These are phyloP conservation scores for Erodium maritimum DNA, from an alignment of 345 rosid species.

Conservation along the genomic window DNA sequence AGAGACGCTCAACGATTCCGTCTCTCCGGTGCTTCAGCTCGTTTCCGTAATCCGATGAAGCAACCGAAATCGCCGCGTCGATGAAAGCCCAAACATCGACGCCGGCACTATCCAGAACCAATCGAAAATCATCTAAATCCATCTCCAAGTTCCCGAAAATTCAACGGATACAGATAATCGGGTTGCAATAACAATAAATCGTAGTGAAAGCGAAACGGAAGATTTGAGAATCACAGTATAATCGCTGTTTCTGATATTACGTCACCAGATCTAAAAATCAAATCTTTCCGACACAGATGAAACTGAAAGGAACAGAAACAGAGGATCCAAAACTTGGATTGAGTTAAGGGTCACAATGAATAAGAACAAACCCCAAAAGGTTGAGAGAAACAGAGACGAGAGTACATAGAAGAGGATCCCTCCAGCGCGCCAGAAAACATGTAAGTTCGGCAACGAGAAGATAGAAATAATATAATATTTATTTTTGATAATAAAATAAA, in stretches of 20 bases:
- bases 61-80: slow-evolving; percentile 74
- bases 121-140: slow-evolving; percentile 85
- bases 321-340: neutral
- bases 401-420: too few relatives aligned
- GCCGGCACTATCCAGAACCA: slow-evolving; percentile 58
- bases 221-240: neutral
- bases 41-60: slow-evolving; percentile 48
- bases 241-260: slow-evolving; percentile 1
- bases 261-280: slow-evolving; percentile 24
- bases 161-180: neutral
- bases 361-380: neutral
- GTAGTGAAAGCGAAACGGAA: neutral
- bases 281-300: neutral
- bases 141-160: slow-evolving; percentile 12
- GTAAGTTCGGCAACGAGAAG: too few relatives aligned
- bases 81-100: slow-evolving; percentile 91
- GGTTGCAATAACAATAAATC: too few relatives aligned
- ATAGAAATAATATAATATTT: too few relatives aligned
- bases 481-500: too few relatives aligned
- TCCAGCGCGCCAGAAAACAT: too few relatives aligned
- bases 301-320: neutral
- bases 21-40: slow-evolving; percentile 71
- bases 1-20: slow-evolving; percentile 71
- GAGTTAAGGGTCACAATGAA: neutral
- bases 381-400: neutral